Conservation (phyloP, 306 rosid genomes). For the Hippophae gyantsensis region DNA sequence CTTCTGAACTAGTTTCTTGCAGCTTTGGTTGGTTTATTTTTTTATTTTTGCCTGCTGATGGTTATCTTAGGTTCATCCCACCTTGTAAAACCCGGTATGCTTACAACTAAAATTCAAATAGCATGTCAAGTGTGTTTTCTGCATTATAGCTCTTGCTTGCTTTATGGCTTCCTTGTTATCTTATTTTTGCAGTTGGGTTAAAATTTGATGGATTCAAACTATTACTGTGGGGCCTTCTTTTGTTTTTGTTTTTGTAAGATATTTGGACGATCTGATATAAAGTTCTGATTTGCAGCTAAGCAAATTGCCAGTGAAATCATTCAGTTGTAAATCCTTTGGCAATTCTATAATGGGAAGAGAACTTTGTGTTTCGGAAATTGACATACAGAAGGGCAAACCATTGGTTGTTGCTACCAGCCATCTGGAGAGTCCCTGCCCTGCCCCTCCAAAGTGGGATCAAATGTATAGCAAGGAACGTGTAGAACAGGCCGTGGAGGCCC, state of each 20-base stretch:
- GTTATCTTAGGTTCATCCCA: background rate
- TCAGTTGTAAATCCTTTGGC: conserved; percentile 45
- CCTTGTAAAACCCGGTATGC: background rate
- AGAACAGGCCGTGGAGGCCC: conserved; percentile 63
- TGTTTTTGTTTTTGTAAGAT: background rate
- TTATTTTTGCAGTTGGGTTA: no score
- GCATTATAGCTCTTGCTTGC: conserved; percentile 3
- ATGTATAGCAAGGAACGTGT: conserved; percentile 92
- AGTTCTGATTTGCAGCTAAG: conserved; percentile 48
- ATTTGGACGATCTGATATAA: conserved; percentile 1
- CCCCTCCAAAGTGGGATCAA: conserved; percentile 86
- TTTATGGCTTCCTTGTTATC: background rate
- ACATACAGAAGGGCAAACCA: conserved; percentile 33
- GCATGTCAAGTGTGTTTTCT: conserved; percentile 1
- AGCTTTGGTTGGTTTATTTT: background rate
- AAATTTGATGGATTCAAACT: background rate
- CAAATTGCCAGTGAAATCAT: conserved; percentile 66
- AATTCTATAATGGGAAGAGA: conserved; percentile 84
- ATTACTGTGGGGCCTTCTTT: background rate
- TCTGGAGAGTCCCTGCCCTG: conserved; percentile 90
- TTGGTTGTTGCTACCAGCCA: conserved; percentile 83
- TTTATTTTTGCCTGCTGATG: background rate
- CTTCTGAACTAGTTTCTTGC: background rate
- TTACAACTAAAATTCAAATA: background rate
- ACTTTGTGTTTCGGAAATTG: conserved; percentile 72